phyloP scores from a whole-genome alignment of 75 land plant species.

The Selaginella tamariscina region DNA sequence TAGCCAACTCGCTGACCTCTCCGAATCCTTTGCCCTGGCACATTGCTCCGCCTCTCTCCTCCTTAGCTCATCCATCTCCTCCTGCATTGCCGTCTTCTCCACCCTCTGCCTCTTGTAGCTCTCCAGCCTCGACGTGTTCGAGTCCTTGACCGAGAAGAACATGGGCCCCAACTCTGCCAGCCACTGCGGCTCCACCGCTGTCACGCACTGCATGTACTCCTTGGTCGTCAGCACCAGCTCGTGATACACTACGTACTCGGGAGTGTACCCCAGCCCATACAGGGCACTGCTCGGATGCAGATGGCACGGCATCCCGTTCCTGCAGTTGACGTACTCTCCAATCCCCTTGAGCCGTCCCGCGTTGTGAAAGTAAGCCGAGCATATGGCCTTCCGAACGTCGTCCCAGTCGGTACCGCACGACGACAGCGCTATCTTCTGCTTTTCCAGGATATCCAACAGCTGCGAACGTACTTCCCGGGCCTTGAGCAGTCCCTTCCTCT shows the following conservation, averaged over 20 bases:
- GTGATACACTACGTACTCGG: constrained; percentile 91
- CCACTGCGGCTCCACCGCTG: constrained; percentile 96
- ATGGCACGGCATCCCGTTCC: constrained; percentile 98
- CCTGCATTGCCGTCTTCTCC: constrained; percentile 87
- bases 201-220: constrained; percentile 98
- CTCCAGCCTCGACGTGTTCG: constrained; percentile 85
- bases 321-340: constrained; percentile 87
- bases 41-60: constrained; percentile 48
- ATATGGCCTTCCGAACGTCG: constrained; percentile 75
- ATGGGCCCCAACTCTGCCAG: constrained; percentile 94
- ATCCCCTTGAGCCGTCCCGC: constrained; percentile 85
- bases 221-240: constrained; percentile 81
- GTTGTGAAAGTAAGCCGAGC: constrained; percentile 94
- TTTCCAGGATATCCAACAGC: constrained; percentile 72
- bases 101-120: constrained; percentile 82
- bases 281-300: constrained; percentile 94
- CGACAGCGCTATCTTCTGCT: constrained; percentile 66
- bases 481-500: constrained; percentile 74
- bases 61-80: constrained; percentile 88
- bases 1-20: constrained; percentile 40
- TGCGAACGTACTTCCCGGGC: constrained; percentile 96
- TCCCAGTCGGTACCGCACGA: constrained; percentile 86
- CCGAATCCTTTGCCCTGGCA: constrained; percentile 34
- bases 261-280: constrained; percentile 89
- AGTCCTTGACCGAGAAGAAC: constrained; percentile 91